Evolutionary conservation across 116 monocot species (phyloP).

Genomic region (Iris pallida): DNA sequence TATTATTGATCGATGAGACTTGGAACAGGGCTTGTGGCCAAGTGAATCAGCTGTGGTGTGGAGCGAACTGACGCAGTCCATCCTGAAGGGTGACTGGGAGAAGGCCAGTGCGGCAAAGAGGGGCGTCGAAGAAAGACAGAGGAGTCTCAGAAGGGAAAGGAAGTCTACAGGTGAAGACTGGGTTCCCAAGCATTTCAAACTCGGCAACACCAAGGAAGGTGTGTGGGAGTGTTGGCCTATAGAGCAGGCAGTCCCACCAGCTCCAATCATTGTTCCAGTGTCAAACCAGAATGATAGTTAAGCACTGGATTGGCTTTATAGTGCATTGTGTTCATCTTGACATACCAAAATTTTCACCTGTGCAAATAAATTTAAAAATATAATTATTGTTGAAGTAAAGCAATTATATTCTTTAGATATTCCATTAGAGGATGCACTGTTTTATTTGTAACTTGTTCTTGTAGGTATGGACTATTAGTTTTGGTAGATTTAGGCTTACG

Average conservation of each 20-base stretch:
- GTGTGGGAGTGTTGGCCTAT: constrained; percentile 77
- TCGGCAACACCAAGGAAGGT: constrained; percentile 46
- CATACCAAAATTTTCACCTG: too few relatives aligned
- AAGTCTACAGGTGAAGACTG: constrained; percentile 40
- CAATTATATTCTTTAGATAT: too few relatives aligned
- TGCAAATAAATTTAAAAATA: too few relatives aligned
- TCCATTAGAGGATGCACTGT: too few relatives aligned
- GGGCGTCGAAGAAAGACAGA: constrained; percentile 61
- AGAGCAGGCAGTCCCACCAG: constrained; percentile 43
- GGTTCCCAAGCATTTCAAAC: constrained; percentile 65
- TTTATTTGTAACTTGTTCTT: too few relatives aligned
- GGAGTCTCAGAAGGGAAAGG: constrained; percentile 47
- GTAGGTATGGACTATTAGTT: too few relatives aligned
- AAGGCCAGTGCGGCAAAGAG: constrained; percentile 59
- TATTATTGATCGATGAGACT: not conserved
- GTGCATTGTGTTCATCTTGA: too few relatives aligned
- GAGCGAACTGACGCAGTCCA: constrained; percentile 61
- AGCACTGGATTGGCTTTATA: too few relatives aligned
- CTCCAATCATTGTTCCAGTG: constrained; percentile 49
- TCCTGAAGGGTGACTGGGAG: constrained; percentile 74
- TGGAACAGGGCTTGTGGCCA: constrained; percentile 35
- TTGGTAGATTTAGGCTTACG: too few relatives aligned
- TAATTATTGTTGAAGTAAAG: too few relatives aligned
- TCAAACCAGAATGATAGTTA: too few relatives aligned
- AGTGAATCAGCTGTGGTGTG: constrained; percentile 71